A percentile compares a stretch with the other conserved stretches of the same genome.
phyloP scores from a whole-genome alignment of 345 rosid genomes.

The Bruguiera gymnorhiza region DNA sequence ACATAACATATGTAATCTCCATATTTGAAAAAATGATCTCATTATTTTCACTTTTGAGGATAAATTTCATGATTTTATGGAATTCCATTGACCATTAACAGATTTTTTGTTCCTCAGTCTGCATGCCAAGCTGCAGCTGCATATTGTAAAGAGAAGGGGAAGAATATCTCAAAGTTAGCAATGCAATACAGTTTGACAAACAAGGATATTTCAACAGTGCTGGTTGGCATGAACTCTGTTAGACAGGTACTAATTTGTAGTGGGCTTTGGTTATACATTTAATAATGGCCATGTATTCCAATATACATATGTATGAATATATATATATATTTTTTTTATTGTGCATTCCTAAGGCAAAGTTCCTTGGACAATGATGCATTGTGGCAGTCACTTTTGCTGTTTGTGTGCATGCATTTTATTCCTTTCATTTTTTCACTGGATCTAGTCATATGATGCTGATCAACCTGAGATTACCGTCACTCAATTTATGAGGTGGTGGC shows the following conservation, averaged over 20 bases:
- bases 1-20: background rate
- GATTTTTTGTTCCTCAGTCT: slow-evolving; percentile 38
- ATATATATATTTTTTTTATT: background rate
- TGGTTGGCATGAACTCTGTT: slow-evolving; percentile 87
- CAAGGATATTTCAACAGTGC: slow-evolving; percentile 64
- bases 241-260: slow-evolving; percentile 48
- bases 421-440: too few relatives aligned
- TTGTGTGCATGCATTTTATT: too few relatives aligned
- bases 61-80: background rate
- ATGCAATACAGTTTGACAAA: slow-evolving; percentile 78
- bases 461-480: too few relatives aligned
- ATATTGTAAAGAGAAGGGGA: slow-evolving; percentile 68
- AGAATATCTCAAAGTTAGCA: slow-evolving; percentile 76
- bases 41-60: background rate
- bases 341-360: too few relatives aligned
- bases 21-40: background rate
- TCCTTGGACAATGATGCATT: too few relatives aligned
- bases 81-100: background rate
- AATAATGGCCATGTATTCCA: background rate
- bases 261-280: slow-evolving; percentile 1
- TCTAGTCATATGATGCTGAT: too few relatives aligned
- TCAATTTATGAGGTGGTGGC: too few relatives aligned
- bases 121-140: slow-evolving; percentile 72
- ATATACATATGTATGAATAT: too few relatives aligned
- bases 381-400: too few relatives aligned